phyloP scores from a whole-genome alignment of 2,329 filamentous ascomycete genomes.

The Trichoderma lentiforme region DNA sequence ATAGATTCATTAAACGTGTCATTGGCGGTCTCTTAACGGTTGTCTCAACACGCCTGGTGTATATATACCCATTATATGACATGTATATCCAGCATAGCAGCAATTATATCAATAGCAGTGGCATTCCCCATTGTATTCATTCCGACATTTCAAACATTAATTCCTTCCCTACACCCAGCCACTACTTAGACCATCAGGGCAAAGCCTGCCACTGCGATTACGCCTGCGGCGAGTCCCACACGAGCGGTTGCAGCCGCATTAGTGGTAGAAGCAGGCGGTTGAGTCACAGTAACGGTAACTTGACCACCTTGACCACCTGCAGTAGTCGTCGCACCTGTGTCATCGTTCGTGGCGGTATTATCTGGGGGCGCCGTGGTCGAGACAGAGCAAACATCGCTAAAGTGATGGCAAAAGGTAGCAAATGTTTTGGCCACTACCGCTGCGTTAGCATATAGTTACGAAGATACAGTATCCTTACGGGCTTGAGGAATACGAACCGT shows the following conservation, averaged over 20 bases:
- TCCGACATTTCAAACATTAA: not conserved
- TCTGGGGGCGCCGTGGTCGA: conserved; percentile 14
- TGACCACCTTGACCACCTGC: not conserved
- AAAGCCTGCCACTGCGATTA: not conserved
- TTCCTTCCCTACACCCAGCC: not conserved
- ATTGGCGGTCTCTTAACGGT: not conserved
- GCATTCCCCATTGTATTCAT: not conserved
- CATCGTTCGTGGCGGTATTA: not conserved
- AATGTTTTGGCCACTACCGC: conserved; percentile 29
- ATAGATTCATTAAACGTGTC: not conserved
- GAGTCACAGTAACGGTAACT: not conserved
- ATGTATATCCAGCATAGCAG: not conserved
- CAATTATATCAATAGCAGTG: not conserved
- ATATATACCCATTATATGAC: not conserved
- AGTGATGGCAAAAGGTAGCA: conserved; percentile 31
- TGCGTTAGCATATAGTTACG: not conserved
- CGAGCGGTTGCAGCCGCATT: not conserved
- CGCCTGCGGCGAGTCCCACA: not conserved
- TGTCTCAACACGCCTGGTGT: not conserved
- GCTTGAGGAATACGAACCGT: conserved; percentile 22
- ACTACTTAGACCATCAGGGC: not conserved
- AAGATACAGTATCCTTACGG: not conserved
- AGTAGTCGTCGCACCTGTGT: not conserved
- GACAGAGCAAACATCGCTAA: conserved; percentile 28
- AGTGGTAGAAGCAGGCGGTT: not conserved